Evolutionary conservation across 257 asterid genomes (phyloP).

Genomic region (Rauvolfia tetraphylla): DNA sequence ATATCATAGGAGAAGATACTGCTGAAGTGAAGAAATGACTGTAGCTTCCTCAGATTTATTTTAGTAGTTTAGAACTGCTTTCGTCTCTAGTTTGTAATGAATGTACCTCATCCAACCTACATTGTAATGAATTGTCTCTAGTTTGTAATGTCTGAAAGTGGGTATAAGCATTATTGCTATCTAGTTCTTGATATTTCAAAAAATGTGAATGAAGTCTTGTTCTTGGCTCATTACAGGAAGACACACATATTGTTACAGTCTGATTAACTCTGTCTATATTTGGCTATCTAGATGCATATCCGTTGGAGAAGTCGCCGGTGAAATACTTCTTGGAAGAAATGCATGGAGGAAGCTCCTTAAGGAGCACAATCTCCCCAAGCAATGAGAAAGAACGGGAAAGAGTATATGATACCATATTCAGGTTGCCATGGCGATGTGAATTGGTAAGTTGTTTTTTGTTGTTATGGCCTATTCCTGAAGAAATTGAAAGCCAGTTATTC

Average conservation of each 20-base stretch:
- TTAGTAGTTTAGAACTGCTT: not conserved
- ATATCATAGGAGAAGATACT: not conserved
- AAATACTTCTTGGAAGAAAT: constrained; percentile 84
- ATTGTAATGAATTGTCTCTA: too few relatives aligned
- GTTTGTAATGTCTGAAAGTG: not conserved
- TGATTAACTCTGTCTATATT: constrained; percentile 23
- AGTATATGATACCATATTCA: constrained; percentile 93
- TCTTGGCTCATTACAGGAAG: not conserved
- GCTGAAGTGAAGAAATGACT: not conserved
- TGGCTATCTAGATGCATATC: constrained; percentile 41
- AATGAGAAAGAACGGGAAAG: constrained; percentile 89
- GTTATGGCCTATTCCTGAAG: not conserved
- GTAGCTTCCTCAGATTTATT: not conserved
- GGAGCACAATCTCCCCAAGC: constrained; percentile 72
- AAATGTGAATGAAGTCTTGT: not conserved
- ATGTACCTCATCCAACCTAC: not conserved
- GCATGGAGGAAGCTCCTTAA: constrained; percentile 82
- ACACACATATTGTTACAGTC: constrained; percentile 2
- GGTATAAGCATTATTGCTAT: not conserved
- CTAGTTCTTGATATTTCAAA: not conserved
- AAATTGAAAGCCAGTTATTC: not conserved
- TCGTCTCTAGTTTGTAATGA: not conserved
- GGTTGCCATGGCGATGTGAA: constrained; percentile 98
- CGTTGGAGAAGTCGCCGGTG: constrained; percentile 74
- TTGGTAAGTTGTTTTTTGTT: constrained; percentile 50